Evolutionary conservation across 371 early-diverging fungal species (phyloP).

Genomic region (Mucor velutinosus): DNA sequence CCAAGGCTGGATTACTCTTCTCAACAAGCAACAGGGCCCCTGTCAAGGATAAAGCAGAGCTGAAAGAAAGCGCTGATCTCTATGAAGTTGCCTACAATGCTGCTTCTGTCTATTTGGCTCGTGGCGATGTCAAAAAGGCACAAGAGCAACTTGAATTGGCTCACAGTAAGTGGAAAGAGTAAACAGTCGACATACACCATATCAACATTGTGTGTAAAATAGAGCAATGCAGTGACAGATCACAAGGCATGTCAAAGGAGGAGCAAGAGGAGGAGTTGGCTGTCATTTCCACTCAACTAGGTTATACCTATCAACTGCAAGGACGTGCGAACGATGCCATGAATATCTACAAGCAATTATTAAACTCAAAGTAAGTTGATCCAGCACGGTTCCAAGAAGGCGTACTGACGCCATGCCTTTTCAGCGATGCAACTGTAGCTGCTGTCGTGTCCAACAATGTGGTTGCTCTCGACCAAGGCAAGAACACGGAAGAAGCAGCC

Average conservation of each 20-base stretch:
- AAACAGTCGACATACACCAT: neutral
- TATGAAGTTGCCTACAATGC: slow-evolving; percentile 76
- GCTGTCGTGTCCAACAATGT: slow-evolving; percentile 76
- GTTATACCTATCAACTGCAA: slow-evolving; percentile 71
- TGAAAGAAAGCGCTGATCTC: slow-evolving; percentile 34
- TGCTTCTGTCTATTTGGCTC: slow-evolving; percentile 64
- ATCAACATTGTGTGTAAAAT: neutral
- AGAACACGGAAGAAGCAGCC: slow-evolving; percentile 62
- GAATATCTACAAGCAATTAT: slow-evolving; percentile 63
- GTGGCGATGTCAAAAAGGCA: slow-evolving; percentile 57
- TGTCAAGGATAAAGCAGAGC: slow-evolving; percentile 20
- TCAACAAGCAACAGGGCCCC: slow-evolving; percentile 28
- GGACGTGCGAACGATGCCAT: slow-evolving; percentile 61
- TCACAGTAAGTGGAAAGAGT: slow-evolving; percentile 44
- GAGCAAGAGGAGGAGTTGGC: slow-evolving; percentile 75
- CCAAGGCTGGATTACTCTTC: slow-evolving; percentile 62
- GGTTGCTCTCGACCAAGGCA: slow-evolving; percentile 55
- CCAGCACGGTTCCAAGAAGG: no score
- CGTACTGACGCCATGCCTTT: neutral
- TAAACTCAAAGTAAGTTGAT: slow-evolving; percentile 58
- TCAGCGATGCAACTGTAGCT: slow-evolving; percentile 53
- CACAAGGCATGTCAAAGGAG: slow-evolving; percentile 51
- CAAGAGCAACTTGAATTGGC: slow-evolving; percentile 58
- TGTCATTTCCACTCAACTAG: slow-evolving; percentile 71
- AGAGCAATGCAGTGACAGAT: slow-evolving; percentile 45